Evolutionary conservation across 75 land plant species (phyloP).

Genomic region (Picea sitchensis): DNA sequence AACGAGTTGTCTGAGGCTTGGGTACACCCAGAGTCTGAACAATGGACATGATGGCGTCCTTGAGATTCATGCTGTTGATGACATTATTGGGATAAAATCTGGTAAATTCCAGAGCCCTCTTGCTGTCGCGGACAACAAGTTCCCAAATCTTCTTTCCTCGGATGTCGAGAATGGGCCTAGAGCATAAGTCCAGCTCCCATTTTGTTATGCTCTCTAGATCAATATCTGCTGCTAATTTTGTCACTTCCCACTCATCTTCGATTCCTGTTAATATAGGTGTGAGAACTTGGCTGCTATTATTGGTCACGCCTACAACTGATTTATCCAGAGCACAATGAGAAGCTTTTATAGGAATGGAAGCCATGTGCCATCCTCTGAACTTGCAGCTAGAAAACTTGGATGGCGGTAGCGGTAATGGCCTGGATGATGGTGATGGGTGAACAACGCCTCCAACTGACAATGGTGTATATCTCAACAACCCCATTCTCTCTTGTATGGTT

Average conservation of each 20-base stretch:
- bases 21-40: slow-evolving; percentile 72
- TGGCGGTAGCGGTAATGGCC: too few relatives aligned
- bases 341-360: too few relatives aligned
- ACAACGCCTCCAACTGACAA: too few relatives aligned
- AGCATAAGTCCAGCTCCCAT: slow-evolving; percentile 98
- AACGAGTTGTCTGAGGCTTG: slow-evolving; percentile 77
- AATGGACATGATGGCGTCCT: slow-evolving; percentile 66
- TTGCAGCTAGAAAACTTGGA: too few relatives aligned
- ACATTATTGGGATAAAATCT: slow-evolving; percentile 93
- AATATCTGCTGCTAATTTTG: slow-evolving; percentile 53
- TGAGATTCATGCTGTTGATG: slow-evolving; percentile 90
- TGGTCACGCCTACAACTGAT: too few relatives aligned
- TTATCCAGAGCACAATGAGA: too few relatives aligned
- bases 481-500: too few relatives aligned
- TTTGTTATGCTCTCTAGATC: slow-evolving; percentile 63
- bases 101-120: slow-evolving; percentile 74
- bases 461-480: too few relatives aligned
- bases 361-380: too few relatives aligned
- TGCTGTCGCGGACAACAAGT: slow-evolving; percentile 79
- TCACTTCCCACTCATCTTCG: slow-evolving; percentile 27
- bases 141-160: slow-evolving; percentile 99
- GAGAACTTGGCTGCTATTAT: not conserved
- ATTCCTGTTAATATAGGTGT: slow-evolving; percentile 2
- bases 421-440: too few relatives aligned
- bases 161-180: slow-evolving; percentile 87